Evolutionary conservation across 495 filamentous ascomycete species (phyloP).

Genomic region (Pyrenula massariospora): DNA sequence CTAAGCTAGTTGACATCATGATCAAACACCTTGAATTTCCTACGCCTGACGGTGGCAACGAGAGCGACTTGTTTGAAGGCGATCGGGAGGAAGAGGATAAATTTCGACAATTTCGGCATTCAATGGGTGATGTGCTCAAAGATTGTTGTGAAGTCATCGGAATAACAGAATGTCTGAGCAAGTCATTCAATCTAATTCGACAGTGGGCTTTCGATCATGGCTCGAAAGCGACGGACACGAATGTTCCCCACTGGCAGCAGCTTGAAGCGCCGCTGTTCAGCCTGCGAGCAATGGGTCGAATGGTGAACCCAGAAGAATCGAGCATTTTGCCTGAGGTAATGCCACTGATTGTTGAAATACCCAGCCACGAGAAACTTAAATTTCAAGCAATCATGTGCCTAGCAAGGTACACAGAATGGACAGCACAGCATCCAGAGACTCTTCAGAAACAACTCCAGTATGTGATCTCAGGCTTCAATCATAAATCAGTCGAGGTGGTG

Average conservation of each 20-base stretch:
- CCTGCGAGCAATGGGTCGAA: constrained; percentile 91
- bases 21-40: constrained; percentile 87
- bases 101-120: constrained; percentile 90
- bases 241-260: constrained; percentile 92
- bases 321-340: constrained; percentile 81
- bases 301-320: constrained; percentile 83
- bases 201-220: constrained; percentile 77
- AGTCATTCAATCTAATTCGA: constrained; percentile 74
- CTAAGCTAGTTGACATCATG: constrained; percentile 84
- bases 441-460: constrained; percentile 86
- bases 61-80: constrained; percentile 83
- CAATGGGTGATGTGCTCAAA: constrained; percentile 97
- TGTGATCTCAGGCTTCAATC: constrained; percentile 82
- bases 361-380: constrained; percentile 87
- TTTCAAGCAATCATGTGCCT: constrained; percentile 97
- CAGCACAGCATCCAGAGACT: constrained; percentile 81
- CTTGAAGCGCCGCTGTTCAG: constrained; percentile 92
- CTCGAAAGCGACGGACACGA: constrained; percentile 52
- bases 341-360: constrained; percentile 83
- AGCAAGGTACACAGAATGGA: constrained; percentile 96
- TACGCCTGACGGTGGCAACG: constrained; percentile 54
- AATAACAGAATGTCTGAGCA: constrained; percentile 75
- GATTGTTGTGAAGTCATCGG: constrained; percentile 95
- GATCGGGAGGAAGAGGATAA: constrained; percentile 95
- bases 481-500: constrained; percentile 74